Percentiles rank a stretch among this genome's conserved stretches.
phyloP scores from a whole-genome alignment of 2,329 filamentous ascomycete species.

The Cytospora paraplurivora region DNA sequence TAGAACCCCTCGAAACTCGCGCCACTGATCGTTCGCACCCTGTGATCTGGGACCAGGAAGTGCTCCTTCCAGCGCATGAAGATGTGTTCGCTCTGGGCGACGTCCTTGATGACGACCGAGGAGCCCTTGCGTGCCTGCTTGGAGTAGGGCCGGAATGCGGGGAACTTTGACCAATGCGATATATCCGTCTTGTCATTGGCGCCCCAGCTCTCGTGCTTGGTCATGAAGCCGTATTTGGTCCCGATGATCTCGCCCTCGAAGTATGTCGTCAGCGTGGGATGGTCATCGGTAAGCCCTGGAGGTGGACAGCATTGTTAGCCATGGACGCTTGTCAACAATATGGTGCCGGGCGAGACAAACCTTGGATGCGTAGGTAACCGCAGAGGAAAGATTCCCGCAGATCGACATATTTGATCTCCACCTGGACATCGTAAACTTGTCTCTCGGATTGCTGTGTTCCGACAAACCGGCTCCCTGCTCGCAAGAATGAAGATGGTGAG shows the following conservation, averaged over 20 bases:
- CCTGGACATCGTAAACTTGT: slow-evolving; percentile 92
- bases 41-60: slow-evolving; percentile 93
- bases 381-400: slow-evolving; percentile 92
- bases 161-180: slow-evolving; percentile 90
- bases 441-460: slow-evolving; percentile 93
- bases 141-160: slow-evolving; percentile 76
- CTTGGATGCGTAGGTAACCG: slow-evolving; percentile 94
- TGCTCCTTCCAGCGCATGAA: slow-evolving; percentile 99
- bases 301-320: neutral
- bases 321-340: neutral
- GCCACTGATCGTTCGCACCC: slow-evolving; percentile 85
- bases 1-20: slow-evolving; percentile 99
- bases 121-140: slow-evolving; percentile 61
- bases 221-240: slow-evolving; percentile 90
- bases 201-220: slow-evolving; percentile 86
- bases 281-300: slow-evolving; percentile 86
- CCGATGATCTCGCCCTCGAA: slow-evolving; percentile 99
- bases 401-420: slow-evolving; percentile 96
- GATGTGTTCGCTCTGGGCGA: slow-evolving; percentile 79
- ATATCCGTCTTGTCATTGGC: slow-evolving; percentile 89
- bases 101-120: slow-evolving; percentile 64
- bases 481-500: slow-evolving; percentile 82
- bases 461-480: slow-evolving; percentile 82
- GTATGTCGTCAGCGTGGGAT: slow-evolving; percentile 96
- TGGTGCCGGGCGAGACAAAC: slow-evolving; percentile 48